Base-by-base conservation (phyloP, 495 filamentous ascomycete species). In the Talaromyces nanjingensis region DNA sequence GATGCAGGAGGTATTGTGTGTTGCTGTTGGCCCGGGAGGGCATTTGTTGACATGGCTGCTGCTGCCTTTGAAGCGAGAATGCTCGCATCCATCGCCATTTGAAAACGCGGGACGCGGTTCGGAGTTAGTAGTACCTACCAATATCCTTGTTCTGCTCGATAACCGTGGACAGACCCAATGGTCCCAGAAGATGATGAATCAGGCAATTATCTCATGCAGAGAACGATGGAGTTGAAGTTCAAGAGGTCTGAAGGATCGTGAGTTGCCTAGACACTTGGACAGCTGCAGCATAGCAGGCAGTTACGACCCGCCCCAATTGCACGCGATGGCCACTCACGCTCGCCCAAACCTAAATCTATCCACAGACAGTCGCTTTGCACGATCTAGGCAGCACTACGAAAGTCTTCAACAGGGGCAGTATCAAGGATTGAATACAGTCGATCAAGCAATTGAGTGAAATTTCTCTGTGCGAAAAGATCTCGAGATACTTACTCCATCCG, bases 51-150 rank as follows among this genome's bases (percentile, higher is more conserved):
- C 31, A 59, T 22, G 27, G 31, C 14, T 22, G 56, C n/a, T 37
- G 31, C 8, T 37, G 31, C 29, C 27, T 25, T 29, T 27, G 56
- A 37, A 12, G 16, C 14, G 8, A 59, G 56, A 37, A 59, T 22
- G 31, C 16, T 22, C 0, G 55, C 55, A 58, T 58, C 55, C 55
- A 58, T 58, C 55, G 29, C 55, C 8, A 37, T 37, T 22, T 3
- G 16, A 37, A 59, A 22, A 59, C 56, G 56, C 56, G 56, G 27
- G n/a, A 59, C 56, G 56, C 56, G 56, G 18, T 49, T 49, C 45
- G 18, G 45, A 49, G 45, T 12, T 12, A 49, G 45, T n/a, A 20
- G 29, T 31, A 9, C 14, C 14, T 14, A 11, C 34, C 34, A 9
- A 9, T 39, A 20, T 18, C 45, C 22, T 24, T 49, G 45, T 1